phyloP scores from a whole-genome alignment of 352 stramenopile species.

The Globisporangium canariense region DNA sequence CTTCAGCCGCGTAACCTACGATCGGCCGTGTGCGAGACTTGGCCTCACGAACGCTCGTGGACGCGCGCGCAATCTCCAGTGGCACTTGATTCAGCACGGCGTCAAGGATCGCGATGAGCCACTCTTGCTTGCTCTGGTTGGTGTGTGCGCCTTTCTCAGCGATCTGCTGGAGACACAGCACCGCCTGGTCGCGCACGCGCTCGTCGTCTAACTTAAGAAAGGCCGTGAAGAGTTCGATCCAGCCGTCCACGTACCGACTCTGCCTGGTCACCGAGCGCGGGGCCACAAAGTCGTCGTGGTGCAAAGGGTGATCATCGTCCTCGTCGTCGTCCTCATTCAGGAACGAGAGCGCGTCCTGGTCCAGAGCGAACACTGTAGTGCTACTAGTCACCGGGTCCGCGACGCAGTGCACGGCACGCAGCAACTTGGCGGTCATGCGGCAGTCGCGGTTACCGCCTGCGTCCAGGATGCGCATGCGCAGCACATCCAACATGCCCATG shows the following conservation, averaged over 20 bases:
- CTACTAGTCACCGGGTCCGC: conserved; percentile 20
- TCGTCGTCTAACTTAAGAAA: conserved; percentile 52
- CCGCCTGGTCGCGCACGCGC: conserved; percentile 43
- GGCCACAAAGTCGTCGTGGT: conserved; percentile 58
- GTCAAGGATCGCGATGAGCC: conserved; percentile 71
- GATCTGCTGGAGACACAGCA: conserved; percentile 58
- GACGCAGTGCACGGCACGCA: conserved; percentile 49
- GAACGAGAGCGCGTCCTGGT: conserved; percentile 61
- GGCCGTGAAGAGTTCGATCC: conserved; percentile 76
- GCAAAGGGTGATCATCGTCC: conserved; percentile 44
- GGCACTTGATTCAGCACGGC: conserved; percentile 58
- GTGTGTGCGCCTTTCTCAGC: conserved; percentile 36
- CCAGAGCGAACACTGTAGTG: conserved; percentile 30
- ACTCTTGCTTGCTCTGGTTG: conserved; percentile 67
- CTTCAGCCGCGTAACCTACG: conserved; percentile 24
- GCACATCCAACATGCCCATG: conserved; percentile 35
- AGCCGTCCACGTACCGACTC: conserved; percentile 62
- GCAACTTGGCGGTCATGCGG: conserved; percentile 43
- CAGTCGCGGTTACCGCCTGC: conserved; percentile 24
- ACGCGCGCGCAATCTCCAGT: conserved; percentile 32
- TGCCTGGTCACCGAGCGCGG: conserved; percentile 31
- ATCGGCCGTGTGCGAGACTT: conserved; percentile 57
- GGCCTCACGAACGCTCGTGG: conserved; percentile 59
- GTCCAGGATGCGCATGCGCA: conserved; percentile 38
- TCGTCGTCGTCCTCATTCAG: conserved; percentile 40